Percentiles rank a stretch among this genome's conserved stretches.
Evolutionary conservation across 208 protist species (phyloP).

Genomic region (Eutreptiella sp.): DNA sequence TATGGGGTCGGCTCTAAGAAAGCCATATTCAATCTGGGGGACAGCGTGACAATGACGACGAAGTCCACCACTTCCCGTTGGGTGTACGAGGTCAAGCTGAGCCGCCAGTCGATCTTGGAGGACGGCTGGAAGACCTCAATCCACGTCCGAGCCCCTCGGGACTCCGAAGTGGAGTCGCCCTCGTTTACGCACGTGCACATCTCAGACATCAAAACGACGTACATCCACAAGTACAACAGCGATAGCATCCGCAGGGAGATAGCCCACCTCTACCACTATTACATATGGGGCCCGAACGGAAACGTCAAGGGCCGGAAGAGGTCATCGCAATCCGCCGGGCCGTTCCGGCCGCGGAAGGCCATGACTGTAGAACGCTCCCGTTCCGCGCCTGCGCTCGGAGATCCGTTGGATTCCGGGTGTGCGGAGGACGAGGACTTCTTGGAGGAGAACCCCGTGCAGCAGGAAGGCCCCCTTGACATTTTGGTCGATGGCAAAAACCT

Average conservation of each 20-base stretch:
- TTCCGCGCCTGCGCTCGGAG: too few relatives aligned
- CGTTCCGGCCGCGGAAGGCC: too few relatives aligned
- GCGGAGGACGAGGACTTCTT: slow-evolving; percentile 3
- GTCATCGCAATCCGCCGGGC: too few relatives aligned
- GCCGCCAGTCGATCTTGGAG: background rate
- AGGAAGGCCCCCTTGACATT: background rate
- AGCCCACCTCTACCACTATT: slow-evolving; percentile 32
- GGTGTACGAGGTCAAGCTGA: slow-evolving; percentile 16
- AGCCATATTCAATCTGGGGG: slow-evolving; percentile 28
- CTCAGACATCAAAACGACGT: slow-evolving; percentile 6
- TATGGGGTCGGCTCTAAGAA: slow-evolving; percentile 33
- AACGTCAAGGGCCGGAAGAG: slow-evolving; percentile 16
- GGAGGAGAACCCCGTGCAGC: background rate
- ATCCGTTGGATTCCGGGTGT: background rate
- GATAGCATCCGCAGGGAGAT: background rate
- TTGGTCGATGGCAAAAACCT: slow-evolving; percentile 6
- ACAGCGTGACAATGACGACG: slow-evolving; percentile 13
- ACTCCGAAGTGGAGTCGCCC: background rate
- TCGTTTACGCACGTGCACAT: slow-evolving; percentile 26
- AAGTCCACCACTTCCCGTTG: slow-evolving; percentile 9
- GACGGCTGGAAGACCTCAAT: slow-evolving; percentile 26
- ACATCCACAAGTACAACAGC: background rate
- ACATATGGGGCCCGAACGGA: slow-evolving; percentile 19
- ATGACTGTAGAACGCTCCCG: too few relatives aligned
- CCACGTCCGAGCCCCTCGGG: background rate